Evolutionary conservation across 1,139 yeast species (phyloP).

Genomic region (Hyphopichia burtonii): DNA sequence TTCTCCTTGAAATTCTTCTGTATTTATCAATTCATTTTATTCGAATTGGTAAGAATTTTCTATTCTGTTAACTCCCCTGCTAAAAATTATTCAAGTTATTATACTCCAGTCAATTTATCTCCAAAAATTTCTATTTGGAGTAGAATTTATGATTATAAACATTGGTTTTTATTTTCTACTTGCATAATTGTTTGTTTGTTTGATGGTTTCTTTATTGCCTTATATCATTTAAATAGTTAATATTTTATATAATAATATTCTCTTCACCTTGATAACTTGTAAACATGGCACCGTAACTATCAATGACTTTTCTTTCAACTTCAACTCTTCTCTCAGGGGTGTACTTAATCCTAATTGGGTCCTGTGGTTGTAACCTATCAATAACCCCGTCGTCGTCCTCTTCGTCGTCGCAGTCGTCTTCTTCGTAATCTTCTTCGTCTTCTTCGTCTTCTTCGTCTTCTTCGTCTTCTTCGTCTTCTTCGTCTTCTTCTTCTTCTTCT

Average conservation of each 20-base stretch:
- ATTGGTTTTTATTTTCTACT: constrained; percentile 2
- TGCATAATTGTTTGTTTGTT: constrained; percentile 2
- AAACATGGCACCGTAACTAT: constrained; percentile 4
- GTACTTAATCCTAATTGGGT: background rate
- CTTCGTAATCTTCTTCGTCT: background rate
- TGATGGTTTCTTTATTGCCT: constrained; percentile 5
- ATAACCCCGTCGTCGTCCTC: constrained; percentile 7
- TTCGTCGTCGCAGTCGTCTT: background rate
- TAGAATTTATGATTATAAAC: background rate
- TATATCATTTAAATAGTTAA: constrained; percentile 1
- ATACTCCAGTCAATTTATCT: constrained; percentile 1
- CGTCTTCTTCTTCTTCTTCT: background rate
- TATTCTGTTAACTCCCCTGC: constrained; percentile 6
- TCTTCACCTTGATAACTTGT: constrained; percentile 8
- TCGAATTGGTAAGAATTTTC: constrained; percentile 17
- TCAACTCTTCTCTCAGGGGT: background rate
- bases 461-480: background rate
- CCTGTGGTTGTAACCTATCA: constrained; percentile 1
- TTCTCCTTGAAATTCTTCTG: constrained; percentile 26
- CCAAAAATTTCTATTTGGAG: background rate
- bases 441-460: background rate
- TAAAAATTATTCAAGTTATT: constrained; percentile 6
- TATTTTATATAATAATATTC: background rate
- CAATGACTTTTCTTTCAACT: background rate
- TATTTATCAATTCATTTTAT: constrained; percentile 24